Base-by-base conservation (phyloP, 306 rosid genomes). In the Vachellia collinsii region DNA sequence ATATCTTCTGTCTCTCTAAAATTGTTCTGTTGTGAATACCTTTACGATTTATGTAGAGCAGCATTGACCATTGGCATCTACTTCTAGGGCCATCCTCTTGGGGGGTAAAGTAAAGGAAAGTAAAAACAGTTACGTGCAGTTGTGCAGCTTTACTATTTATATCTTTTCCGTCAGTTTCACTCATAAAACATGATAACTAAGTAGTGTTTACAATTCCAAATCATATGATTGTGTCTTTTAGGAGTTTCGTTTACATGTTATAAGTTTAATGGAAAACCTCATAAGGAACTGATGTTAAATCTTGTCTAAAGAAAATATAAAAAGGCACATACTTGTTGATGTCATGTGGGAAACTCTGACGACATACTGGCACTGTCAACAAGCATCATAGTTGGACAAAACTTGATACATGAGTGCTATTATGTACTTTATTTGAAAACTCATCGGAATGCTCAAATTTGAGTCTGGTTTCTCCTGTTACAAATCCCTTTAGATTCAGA, bases 361-460 rank as follows among this genome's bases (percentile, higher is more conserved):
- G 46, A 59, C 16, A 53, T 34, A 38, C 23, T 37, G 25, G 70
- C 17, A 59, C 29, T 51, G 39, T 56, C 43, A 3, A 65, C 48
- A 54, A 38, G 63, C 61, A 54, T 81, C 68, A 66, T 16, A 10
- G 11, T 75, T 42, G 70, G 22, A 76, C 47, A 67, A 36, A 58
- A 62, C 75, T 73, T 39, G 62, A 10, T 34, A 11, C 23, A 16
- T 69, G 56, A 64, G 59, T 46, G 53, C 46, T 23, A 23, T 22
- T 59, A 19, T 48, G 50, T 43, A 22, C 56, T 43, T 66, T 41
- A 48, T 83, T 14, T 13, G 56, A 36, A 36, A 48, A 50, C 14
- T 10, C 67, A 10, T 25, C 22, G 7, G 39, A 47, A 76, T 69
- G 41, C 34, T 44, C 75, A 53, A 63, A 78, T 50, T 76, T 48